phyloP scores from a whole-genome alignment of 2,329 filamentous ascomycete species.

The Ceratocystis ficicola region DNA sequence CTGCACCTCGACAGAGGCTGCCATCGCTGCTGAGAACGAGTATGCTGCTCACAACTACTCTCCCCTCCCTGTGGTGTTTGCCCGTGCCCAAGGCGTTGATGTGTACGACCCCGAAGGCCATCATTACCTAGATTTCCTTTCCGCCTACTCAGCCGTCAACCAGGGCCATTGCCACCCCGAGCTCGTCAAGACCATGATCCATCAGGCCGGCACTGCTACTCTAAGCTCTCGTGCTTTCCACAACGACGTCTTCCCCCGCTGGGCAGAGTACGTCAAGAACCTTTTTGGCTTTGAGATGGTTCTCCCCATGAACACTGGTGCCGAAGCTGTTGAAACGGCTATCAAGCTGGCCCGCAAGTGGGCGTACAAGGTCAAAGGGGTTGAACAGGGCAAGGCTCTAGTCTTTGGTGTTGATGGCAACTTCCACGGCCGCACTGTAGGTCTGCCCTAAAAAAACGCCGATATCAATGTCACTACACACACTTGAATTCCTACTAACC shows the following conservation, averaged over 20 bases:
- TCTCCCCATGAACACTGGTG: constrained; percentile 94
- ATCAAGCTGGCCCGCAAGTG: constrained; percentile 95
- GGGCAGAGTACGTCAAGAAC: constrained; percentile 80
- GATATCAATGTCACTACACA: not conserved
- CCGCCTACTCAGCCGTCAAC: constrained; percentile 95
- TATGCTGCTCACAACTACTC: constrained; percentile 98
- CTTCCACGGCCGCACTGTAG: constrained; percentile 89
- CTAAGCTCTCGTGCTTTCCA: constrained; percentile 92
- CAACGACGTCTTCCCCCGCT: constrained; percentile 95
- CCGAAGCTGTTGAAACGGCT: constrained; percentile 89
- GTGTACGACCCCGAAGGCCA: constrained; percentile 97
- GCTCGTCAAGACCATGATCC: constrained; percentile 75
- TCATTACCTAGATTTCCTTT: constrained; percentile 95
- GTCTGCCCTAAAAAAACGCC: constrained; percentile 28
- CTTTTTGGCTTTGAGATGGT: constrained; percentile 97
- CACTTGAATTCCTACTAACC: not conserved
- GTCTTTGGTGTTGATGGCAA: constrained; percentile 80
- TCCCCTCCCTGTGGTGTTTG: constrained; percentile 86
- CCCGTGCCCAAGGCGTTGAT: constrained; percentile 67
- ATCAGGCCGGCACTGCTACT: constrained; percentile 81
- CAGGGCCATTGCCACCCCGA: constrained; percentile 97
- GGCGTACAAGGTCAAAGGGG: constrained; percentile 93
- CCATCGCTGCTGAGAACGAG: constrained; percentile 68
- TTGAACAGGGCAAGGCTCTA: constrained; percentile 69
- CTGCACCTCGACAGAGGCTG: constrained; percentile 62